Base-by-base conservation (phyloP, 2,329 filamentous ascomycete genomes). In the Neofusicoccum cordaticola region DNA sequence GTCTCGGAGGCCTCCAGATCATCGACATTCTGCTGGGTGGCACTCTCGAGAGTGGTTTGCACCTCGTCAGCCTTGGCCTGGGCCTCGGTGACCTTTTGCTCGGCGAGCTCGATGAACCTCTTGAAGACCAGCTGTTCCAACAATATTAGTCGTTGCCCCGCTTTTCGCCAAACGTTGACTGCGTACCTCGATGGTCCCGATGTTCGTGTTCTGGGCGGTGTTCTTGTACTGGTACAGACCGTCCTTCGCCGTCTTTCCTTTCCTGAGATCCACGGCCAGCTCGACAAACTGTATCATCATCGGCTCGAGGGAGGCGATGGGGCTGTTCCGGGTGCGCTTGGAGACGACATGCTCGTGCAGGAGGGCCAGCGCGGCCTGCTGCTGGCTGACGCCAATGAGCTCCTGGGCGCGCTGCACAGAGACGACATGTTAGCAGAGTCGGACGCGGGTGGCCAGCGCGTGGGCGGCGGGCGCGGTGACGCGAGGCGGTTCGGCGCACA, bases 211-310 rank as follows among this genome's bases (percentile, higher is more conserved):
- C 80, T 99, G 95, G 64, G 93, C 94, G 71, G 97, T 98, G 80
- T 99, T 99, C 86, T 99, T 99, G 87, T 99, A 99, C 80, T 97
- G 95, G 80, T 98, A 99, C 56, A 99, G 86, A 67, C 95, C 95
- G 83, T 99, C 95, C 86, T 99, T 99, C 79, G 94, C 95, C 67
- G 95, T 86, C 82, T 99, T 99, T 73, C 95, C 95, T 83, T 98
- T 99, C 83, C 95, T 93, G 74, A 97, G 88, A 76, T 98, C 94
- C 74, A 99, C 95, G 71, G 91, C 97, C 66, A 98, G 87, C 81
- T 98, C 93, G 74, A 99, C 94, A 76, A 99, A 90, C 71, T 97
- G 89, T 80, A 98, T 86, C 93, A 99, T 98, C 71, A 99, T 94
- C 70, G 95, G 95, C 88, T 99, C 95, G 76, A 99, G 84, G 62